Evolutionary conservation across 2,329 filamentous ascomycete species (phyloP).

Genomic region (Stagonosporopsis chrysanthemi): DNA sequence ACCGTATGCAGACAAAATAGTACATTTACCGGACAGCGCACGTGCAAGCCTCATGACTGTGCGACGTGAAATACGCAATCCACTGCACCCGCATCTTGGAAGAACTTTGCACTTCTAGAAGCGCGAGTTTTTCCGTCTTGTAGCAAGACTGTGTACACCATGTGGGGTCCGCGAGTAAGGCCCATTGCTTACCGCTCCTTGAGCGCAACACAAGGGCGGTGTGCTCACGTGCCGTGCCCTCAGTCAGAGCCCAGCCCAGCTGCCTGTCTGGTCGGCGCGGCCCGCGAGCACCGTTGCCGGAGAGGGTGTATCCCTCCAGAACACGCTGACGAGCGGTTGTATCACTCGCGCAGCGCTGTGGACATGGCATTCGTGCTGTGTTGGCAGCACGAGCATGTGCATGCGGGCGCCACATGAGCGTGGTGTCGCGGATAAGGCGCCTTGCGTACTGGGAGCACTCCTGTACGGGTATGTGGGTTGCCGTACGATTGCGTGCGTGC

Average conservation of each 20-base stretch:
- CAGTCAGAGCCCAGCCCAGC: conserved; percentile 6
- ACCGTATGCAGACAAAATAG: not conserved
- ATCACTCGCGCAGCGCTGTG: not conserved
- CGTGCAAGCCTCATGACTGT: not conserved
- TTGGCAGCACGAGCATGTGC: conserved; percentile 12
- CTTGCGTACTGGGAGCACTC: conserved; percentile 2
- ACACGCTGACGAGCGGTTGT: not conserved
- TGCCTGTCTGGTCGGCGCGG: conserved; percentile 1
- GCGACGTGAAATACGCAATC: not conserved
- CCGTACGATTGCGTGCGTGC: conserved; percentile 14
- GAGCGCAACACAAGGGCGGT: conserved; percentile 7
- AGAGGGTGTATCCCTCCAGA: conserved; percentile 10
- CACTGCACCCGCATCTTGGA: not conserved
- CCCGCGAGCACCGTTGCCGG: conserved; percentile 6
- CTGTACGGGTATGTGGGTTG: conserved; percentile 1
- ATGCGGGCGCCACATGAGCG: conserved; percentile 6
- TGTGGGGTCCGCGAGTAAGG: conserved; percentile 6
- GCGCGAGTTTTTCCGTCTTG: conserved; percentile 10
- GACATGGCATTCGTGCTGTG: conserved; percentile 7
- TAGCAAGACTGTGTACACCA: conserved; percentile 9
- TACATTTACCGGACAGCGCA: conserved; percentile 7
- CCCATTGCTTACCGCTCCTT: conserved; percentile 20
- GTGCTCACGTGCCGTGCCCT: conserved; percentile 1
- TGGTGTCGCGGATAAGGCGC: conserved; percentile 15
- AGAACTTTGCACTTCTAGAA: not conserved